These are phyloP conservation scores for Primulina huaijiensis DNA, from an alignment of 257 asterid species.

Conservation along the genomic window DNA sequence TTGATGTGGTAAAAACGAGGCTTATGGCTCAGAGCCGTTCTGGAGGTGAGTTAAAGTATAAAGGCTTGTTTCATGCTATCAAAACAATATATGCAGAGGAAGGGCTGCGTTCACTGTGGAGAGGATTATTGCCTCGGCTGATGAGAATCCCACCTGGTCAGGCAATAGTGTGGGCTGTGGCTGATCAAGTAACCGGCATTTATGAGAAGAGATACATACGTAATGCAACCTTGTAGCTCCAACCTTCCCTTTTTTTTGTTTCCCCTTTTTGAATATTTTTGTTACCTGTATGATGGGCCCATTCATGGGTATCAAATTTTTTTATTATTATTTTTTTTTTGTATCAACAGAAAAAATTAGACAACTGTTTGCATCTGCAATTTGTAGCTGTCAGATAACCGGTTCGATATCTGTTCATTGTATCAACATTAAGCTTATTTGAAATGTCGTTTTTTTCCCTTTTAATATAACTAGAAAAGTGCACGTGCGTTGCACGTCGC, in stretches of 20 bases:
- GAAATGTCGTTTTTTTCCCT: too few relatives aligned
- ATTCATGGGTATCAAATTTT: too few relatives aligned
- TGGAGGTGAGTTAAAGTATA: slow-evolving; percentile 69
- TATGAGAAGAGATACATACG: slow-evolving; percentile 64
- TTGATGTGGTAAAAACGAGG: slow-evolving; percentile 95
- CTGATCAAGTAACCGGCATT: slow-evolving; percentile 85
- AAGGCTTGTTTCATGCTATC: slow-evolving; percentile 91
- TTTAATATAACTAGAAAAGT: too few relatives aligned
- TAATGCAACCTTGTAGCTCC: slow-evolving; percentile 35
- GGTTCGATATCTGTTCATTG: not conserved
- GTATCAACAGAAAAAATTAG: not conserved
- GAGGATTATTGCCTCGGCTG: slow-evolving; percentile 82
- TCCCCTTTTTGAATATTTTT: not conserved
- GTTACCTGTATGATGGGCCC: not conserved
- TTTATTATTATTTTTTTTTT: too few relatives aligned
- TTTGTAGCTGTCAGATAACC: not conserved
- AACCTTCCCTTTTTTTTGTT: not conserved
- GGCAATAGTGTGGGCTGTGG: slow-evolving; percentile 97
- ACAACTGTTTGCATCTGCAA: not conserved
- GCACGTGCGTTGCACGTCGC: too few relatives aligned
- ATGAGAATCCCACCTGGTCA: slow-evolving; percentile 99
- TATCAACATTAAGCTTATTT: too few relatives aligned
- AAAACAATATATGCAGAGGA: slow-evolving; percentile 71
- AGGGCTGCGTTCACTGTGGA: slow-evolving; percentile 83
- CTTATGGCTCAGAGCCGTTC: slow-evolving; percentile 90